These are phyloP conservation scores for Pseudognaphalium luteoalbum DNA, from an alignment of 129 eudicot species.

Conservation along the genomic window DNA sequence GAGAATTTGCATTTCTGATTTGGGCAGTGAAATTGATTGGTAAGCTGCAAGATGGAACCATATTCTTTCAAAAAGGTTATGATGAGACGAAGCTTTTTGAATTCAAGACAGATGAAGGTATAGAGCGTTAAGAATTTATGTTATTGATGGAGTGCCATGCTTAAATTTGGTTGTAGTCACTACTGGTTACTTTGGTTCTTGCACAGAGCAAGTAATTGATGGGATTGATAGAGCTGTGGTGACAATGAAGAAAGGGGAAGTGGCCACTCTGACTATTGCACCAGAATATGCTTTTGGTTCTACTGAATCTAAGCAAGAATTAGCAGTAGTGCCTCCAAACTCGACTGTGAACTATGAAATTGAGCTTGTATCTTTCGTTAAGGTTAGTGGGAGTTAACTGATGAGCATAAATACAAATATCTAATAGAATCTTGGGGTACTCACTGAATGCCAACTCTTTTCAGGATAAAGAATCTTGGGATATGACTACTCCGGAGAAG, in stretches of 20 bases:
- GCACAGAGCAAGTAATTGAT: constrained; percentile 86
- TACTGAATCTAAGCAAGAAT: constrained; percentile 68
- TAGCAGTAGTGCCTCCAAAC: constrained; percentile 78
- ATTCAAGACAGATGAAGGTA: constrained; percentile 94
- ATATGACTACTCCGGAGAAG: constrained; percentile 81
- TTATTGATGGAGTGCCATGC: not conserved
- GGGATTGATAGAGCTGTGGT: constrained; percentile 76
- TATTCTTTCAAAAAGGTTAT: constrained; percentile 69
- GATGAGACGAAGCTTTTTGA: constrained; percentile 61
- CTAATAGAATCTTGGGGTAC: constrained; percentile 78
- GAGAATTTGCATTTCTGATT: constrained; percentile 1
- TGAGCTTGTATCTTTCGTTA: constrained; percentile 76
- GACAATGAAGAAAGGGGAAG: constrained; percentile 96
- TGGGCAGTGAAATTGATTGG: constrained; percentile 77
- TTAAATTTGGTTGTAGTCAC: not conserved
- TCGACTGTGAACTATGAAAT: constrained; percentile 74
- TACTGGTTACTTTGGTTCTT: not conserved
- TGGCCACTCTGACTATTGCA: constrained; percentile 58
- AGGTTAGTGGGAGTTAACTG: constrained; percentile 45
- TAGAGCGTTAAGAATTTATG: not conserved
- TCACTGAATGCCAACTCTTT: not conserved
- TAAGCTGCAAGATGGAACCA: constrained; percentile 76
- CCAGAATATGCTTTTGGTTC: constrained; percentile 89
- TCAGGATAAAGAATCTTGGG: constrained; percentile 96
- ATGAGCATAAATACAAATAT: not conserved